Conservation (phyloP, 2,329 filamentous ascomycete genomes). For the Aspergillus sp. region DNA sequence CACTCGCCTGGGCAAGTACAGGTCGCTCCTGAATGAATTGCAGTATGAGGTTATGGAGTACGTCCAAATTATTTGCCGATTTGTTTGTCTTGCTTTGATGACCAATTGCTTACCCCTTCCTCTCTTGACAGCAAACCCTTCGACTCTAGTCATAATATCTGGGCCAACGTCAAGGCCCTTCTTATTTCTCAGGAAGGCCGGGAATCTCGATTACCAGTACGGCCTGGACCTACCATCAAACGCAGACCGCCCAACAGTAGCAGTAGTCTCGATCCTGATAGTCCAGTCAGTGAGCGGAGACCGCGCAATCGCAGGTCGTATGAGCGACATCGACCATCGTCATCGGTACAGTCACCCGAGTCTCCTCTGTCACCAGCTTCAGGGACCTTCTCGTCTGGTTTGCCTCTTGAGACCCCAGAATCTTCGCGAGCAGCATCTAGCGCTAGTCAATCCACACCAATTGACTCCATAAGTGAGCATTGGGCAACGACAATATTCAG, state of each 20-base stretch:
- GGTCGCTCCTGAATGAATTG: constrained; percentile 41
- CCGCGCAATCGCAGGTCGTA: constrained; percentile 27
- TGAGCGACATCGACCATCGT: constrained; percentile 25
- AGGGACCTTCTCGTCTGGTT: constrained; percentile 14
- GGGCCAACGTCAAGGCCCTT: constrained; percentile 18
- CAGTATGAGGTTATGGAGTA: constrained; percentile 41
- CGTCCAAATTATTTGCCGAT: constrained; percentile 8
- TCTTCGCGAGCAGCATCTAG: constrained; percentile 28
- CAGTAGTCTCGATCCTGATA: constrained; percentile 12
- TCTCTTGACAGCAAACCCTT: constrained; percentile 11
- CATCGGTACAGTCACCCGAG: constrained; percentile 17
- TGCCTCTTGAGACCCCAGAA: constrained; percentile 21
- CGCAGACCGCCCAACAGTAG: constrained; percentile 12
- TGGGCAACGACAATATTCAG: constrained; percentile 37
- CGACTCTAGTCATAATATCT: constrained; percentile 13
- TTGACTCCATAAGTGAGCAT: constrained; percentile 26
- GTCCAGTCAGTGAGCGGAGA: constrained; percentile 21
- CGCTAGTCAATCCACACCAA: constrained; percentile 23
- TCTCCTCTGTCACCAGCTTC: constrained; percentile 24
- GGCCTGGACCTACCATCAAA: constrained; percentile 19
- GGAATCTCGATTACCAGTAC: constrained; percentile 19
- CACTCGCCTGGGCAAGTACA: constrained; percentile 44
- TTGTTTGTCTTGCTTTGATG: no score
- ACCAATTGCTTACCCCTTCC: no score
- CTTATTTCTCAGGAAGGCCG: constrained; percentile 26